phyloP scores from a whole-genome alignment of 2,329 filamentous ascomycete species.

The Myriosclerotinia duriaeana region DNA sequence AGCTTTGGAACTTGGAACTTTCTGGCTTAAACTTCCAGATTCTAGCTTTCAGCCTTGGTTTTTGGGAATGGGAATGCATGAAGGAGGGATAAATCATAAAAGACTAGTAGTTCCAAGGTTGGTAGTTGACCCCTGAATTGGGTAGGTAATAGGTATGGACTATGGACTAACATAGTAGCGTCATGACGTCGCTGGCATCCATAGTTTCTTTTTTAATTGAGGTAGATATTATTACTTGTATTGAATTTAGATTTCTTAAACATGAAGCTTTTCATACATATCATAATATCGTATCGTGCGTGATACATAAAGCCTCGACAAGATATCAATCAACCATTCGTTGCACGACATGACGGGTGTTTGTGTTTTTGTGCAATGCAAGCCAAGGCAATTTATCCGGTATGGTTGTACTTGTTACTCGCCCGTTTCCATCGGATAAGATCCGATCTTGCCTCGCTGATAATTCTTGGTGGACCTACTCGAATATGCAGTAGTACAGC shows the following conservation, averaged over 20 bases:
- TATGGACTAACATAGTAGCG: too few species aligned
- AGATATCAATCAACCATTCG: neutral
- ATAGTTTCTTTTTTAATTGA: neutral
- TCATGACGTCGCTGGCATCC: constrained; percentile 8
- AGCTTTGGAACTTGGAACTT: neutral
- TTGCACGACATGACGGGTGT: neutral
- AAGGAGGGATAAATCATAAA: neutral
- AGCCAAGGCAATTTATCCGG: neutral
- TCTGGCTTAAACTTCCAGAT: neutral
- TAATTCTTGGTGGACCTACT: neutral
- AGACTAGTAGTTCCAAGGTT: neutral
- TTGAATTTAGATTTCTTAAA: neutral
- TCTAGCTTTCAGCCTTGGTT: neutral
- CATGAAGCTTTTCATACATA: neutral
- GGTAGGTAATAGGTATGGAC: too few species aligned
- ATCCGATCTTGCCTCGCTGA: too few species aligned
- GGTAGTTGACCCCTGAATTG: constrained; percentile 2
- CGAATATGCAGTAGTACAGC: neutral
- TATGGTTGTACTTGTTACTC: constrained; percentile 4
- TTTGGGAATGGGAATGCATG: neutral
- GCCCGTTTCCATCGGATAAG: neutral
- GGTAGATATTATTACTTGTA: neutral
- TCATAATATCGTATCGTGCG: neutral
- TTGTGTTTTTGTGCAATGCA: neutral
- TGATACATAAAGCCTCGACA: neutral